These are phyloP conservation scores for Phytopythium helicoides DNA, from an alignment of 352 stramenopile species.

Conservation along the genomic window DNA sequence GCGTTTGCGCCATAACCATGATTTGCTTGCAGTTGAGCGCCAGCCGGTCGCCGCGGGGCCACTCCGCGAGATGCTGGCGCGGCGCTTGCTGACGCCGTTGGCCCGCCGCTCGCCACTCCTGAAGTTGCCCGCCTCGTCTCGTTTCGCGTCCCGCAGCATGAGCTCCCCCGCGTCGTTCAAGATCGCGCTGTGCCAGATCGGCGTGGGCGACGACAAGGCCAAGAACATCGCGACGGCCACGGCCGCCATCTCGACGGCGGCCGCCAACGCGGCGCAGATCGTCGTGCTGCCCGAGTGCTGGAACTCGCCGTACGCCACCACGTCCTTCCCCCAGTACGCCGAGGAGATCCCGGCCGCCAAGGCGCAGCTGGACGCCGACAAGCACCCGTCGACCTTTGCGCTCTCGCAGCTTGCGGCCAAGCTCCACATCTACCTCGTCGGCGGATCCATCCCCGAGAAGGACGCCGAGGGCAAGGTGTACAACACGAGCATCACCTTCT, in stretches of 20 bases:
- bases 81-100: neutral
- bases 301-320: constrained; percentile 97
- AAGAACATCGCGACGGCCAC: constrained; percentile 82
- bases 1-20: too few relatives aligned
- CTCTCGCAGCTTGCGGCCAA: constrained; percentile 90
- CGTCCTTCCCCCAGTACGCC: constrained; percentile 97
- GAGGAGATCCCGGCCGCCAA: constrained; percentile 91
- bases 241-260: constrained; percentile 62
- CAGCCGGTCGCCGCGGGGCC: too few relatives aligned
- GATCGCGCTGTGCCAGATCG: constrained; percentile 96
- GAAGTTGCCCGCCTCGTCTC: constrained; percentile 9
- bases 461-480: constrained; percentile 89
- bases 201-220: constrained; percentile 85
- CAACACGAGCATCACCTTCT: constrained; percentile 99
- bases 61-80: constrained; percentile 4
- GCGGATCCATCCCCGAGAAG: constrained; percentile 95
- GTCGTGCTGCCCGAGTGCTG: constrained; percentile 95
- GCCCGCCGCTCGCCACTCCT: neutral
- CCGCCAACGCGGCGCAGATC: constrained; percentile 78
- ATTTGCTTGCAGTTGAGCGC: too few relatives aligned
- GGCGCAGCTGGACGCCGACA: constrained; percentile 43
- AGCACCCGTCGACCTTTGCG: constrained; percentile 85
- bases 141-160: constrained; percentile 28
- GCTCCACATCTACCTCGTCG: constrained; percentile 94
- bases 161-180: constrained; percentile 67